phyloP scores from a whole-genome alignment of 345 rosid genomes.

The Dipteronia sinensis region DNA sequence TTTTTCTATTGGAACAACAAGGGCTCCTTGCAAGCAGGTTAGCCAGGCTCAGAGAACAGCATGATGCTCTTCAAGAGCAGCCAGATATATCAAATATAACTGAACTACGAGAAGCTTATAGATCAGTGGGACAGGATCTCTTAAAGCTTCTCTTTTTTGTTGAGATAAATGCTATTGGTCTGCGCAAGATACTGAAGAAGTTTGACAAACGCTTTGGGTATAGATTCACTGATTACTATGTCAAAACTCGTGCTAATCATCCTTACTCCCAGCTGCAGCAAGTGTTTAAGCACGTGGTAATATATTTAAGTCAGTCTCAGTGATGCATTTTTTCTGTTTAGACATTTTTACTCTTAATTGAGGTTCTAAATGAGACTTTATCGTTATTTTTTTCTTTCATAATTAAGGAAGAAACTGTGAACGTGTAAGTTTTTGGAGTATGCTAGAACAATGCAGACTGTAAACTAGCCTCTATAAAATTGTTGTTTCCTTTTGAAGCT shows the following conservation, averaged over 20 bases:
- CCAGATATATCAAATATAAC: slow-evolving; percentile 65
- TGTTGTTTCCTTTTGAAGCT: slow-evolving; percentile 16
- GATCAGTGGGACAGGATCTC: slow-evolving; percentile 75
- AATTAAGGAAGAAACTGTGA: slow-evolving; percentile 12
- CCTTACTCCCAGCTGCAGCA: slow-evolving; percentile 99
- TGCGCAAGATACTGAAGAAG: slow-evolving; percentile 94
- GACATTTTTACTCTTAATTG: slow-evolving; percentile 5
- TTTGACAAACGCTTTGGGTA: slow-evolving; percentile 95
- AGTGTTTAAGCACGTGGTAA: slow-evolving; percentile 99
- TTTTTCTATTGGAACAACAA: slow-evolving; percentile 95
- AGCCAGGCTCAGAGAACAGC: slow-evolving; percentile 61
- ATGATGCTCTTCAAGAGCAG: slow-evolving; percentile 63
- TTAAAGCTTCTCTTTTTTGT: slow-evolving; percentile 79
- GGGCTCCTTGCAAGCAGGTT: slow-evolving; percentile 80
- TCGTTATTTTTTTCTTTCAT: neutral
- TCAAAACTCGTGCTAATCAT: slow-evolving; percentile 96
- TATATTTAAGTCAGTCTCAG: slow-evolving; percentile 3
- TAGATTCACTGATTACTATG: slow-evolving; percentile 88
- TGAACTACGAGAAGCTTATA: slow-evolving; percentile 74
- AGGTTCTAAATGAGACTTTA: neutral
- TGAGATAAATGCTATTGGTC: slow-evolving; percentile 90
- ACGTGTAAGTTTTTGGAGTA: slow-evolving; percentile 2
- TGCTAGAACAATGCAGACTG: neutral
- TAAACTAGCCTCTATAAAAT: neutral
- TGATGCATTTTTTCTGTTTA: slow-evolving; percentile 16